Base-by-base conservation (phyloP, 345 rosid species). In the Citrus mangshanensis region DNA sequence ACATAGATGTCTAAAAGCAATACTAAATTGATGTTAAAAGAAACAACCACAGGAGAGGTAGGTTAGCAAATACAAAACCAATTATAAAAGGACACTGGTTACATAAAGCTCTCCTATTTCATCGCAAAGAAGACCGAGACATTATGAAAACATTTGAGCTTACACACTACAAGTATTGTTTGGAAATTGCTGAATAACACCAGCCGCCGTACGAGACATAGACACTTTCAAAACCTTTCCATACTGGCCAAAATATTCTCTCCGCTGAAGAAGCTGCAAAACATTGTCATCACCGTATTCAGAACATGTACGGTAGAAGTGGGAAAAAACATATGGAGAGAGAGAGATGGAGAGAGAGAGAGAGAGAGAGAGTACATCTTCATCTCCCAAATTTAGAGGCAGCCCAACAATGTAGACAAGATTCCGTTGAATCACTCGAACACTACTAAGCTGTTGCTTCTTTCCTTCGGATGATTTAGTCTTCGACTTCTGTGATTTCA, bases 121-220 rank as follows among this genome's bases (percentile, higher is more conserved):
- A 71, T 60, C 5, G 5, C 66, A 49, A 60, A 69, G 5, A 19
- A 64, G 46, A 65, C 18, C 21, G 9, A 65, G 42, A 63, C 16
- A 25, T 24, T 19, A 37, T 24, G 46, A 51, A 34, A 32, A 40
- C 24, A 40, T 70, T 46, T 72, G 58, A 75, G 85, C 98, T 87
- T 82, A 93, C 97, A 95, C 98, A 87, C 98, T 89, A 85, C 98
- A 95, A 80, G 95, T 92, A 81, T 83, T 93, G 87, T 93, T 95
- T 58, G 98, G 91, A 79, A 91, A 92, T 72, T 91, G 98, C 81
- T 92, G 95, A 81, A 93, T 85, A 34, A 89, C 87, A 76, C 98
- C 98, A 70, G 95, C 59, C 74, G 98, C 87, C n/a, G 97, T 91
- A n/a, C 93, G 92, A 59, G 98, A 92, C 95, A 93, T 87, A 25